Evolutionary conservation across 257 asterid genomes (phyloP).

Genomic region (Nicotiana tomentosiformis): DNA sequence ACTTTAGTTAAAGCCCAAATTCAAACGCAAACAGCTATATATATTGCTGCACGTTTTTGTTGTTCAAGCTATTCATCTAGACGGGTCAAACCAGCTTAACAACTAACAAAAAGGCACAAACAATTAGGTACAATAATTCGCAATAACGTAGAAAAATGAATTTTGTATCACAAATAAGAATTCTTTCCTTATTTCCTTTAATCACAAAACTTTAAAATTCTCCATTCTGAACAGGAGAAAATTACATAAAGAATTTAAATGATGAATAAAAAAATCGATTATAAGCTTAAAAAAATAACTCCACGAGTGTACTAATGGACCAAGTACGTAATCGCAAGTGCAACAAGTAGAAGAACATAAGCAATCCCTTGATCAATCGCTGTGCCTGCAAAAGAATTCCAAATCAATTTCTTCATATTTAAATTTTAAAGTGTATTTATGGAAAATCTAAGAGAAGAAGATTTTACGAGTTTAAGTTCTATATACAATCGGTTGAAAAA

Average conservation of each 20-base stretch:
- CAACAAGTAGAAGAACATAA: constrained; percentile 41
- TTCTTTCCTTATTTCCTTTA: not conserved
- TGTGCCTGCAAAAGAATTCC: constrained; percentile 33
- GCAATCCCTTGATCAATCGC: constrained; percentile 73
- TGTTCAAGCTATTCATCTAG: too few relatives aligned
- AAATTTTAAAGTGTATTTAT: too few relatives aligned
- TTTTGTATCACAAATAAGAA: not conserved
- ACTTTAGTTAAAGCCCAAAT: too few relatives aligned
- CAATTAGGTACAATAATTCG: not conserved
- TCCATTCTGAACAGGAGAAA: constrained; percentile 14
- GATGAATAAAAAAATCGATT: not conserved
- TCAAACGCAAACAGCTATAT: too few relatives aligned
- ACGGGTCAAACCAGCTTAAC: too few relatives aligned
- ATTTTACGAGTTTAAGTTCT: too few relatives aligned
- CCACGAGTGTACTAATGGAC: constrained; percentile 25
- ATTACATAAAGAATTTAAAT: constrained; percentile 14
- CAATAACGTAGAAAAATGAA: not conserved
- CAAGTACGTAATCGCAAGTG: constrained; percentile 57
- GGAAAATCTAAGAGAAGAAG: not conserved
- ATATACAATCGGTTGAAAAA: too few relatives aligned
- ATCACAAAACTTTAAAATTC: not conserved
- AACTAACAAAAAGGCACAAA: not conserved
- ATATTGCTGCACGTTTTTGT: too few relatives aligned
- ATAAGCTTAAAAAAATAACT: not conserved
- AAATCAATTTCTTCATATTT: not conserved